Conservation (phyloP, 192 early-diverging fungal genomes). For the Spinellus fusiger region DNA sequence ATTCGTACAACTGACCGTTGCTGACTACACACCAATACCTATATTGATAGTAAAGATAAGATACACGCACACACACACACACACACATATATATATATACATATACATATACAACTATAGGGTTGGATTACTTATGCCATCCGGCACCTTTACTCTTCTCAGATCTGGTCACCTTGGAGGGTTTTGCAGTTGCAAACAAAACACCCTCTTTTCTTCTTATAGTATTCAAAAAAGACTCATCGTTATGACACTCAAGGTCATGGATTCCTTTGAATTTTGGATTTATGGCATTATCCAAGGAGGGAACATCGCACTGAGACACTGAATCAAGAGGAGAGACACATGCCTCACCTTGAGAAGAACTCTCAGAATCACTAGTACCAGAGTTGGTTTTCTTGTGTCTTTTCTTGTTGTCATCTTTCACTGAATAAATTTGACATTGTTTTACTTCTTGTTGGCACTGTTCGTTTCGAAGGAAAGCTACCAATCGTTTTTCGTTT, state of each 20-base stretch:
- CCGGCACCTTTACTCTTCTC: slow-evolving; percentile 19
- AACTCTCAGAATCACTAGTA: too few relatives aligned
- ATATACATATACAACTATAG: slow-evolving; percentile 10
- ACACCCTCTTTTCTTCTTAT: slow-evolving; percentile 51
- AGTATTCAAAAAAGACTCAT: slow-evolving; percentile 28
- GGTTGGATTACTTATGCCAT: slow-evolving; percentile 40
- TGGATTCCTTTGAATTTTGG: slow-evolving; percentile 53
- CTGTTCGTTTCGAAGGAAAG: slow-evolving; percentile 19
- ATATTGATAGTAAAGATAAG: neutral
- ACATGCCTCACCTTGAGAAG: too few relatives aligned
- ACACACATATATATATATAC: slow-evolving; percentile 15
- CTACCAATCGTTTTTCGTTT: slow-evolving; percentile 41
- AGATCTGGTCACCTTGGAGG: slow-evolving; percentile 24
- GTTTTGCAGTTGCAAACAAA: slow-evolving; percentile 51
- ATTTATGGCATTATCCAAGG: too few relatives aligned
- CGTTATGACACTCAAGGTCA: slow-evolving; percentile 45
- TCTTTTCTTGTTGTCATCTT: too few relatives aligned
- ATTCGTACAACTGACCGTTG: slow-evolving; percentile 55
- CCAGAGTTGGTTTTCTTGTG: too few relatives aligned
- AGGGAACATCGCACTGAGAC: too few relatives aligned
- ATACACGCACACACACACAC: neutral
- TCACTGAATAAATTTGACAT: too few relatives aligned
- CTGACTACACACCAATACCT: slow-evolving; percentile 67
- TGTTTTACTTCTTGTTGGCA: neutral
- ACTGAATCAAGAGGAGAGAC: too few relatives aligned